Conservation (phyloP, 1,284 basidiomycete genomes). For the Naganishia sp. region DNA sequence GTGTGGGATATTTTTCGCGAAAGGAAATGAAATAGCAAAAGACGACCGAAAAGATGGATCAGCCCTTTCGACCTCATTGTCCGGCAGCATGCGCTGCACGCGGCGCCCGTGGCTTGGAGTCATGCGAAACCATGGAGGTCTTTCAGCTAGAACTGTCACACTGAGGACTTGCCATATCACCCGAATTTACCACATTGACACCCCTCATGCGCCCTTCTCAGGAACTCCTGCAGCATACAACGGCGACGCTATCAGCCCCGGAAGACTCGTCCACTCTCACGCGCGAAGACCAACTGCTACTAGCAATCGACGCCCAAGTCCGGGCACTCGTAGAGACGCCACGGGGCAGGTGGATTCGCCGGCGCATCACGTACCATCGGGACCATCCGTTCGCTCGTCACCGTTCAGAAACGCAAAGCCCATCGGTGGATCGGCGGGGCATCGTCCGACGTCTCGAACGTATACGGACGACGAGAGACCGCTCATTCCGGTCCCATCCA, state of each 20-base stretch:
- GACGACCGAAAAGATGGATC: too few relatives aligned
- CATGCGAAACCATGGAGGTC: too few relatives aligned
- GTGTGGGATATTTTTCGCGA: too few relatives aligned
- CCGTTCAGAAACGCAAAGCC: background rate
- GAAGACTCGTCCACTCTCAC: background rate
- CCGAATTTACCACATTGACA: too few relatives aligned
- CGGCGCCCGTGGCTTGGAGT: too few relatives aligned
- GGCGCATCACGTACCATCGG: background rate
- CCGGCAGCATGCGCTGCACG: too few relatives aligned
- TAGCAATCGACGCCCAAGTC: background rate
- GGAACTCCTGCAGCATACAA: constrained; percentile 19
- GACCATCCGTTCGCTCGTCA: constrained; percentile 7
- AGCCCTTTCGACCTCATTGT: too few relatives aligned
- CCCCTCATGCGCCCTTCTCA: background rate
- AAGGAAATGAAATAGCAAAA: too few relatives aligned
- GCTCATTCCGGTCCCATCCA: too few relatives aligned
- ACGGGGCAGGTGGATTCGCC: constrained; percentile 8
- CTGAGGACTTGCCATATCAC: too few relatives aligned
- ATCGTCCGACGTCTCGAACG: constrained; percentile 2
- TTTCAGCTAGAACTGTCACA: too few relatives aligned
- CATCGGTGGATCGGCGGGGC: background rate
- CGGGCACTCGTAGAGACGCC: background rate
- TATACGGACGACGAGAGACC: background rate
- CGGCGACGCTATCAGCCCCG: background rate
- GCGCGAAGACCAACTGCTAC: background rate